Evolutionary conservation across 192 early-diverging fungal genomes (phyloP), one percentile per base, ranked within the genome.

Genomic region (Radiomyces spectabilis): DNA sequence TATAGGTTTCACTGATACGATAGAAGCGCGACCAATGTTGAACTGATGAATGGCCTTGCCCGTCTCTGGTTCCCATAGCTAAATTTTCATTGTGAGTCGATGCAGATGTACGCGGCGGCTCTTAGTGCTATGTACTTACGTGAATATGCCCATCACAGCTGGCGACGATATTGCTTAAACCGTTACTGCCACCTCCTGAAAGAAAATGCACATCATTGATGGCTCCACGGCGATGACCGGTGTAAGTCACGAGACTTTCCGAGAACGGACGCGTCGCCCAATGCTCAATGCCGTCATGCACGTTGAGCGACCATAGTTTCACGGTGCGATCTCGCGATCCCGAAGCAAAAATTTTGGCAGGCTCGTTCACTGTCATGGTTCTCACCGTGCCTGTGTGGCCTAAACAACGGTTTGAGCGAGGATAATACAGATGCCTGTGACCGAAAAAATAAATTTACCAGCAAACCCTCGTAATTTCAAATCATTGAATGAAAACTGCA

Each of bases 401-500:
- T 74, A 43, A 26, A 9, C 1, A 26, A 26, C n/a, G n/a, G n/a
- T n/a, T n/a, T n/a, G n/a, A n/a, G n/a, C n/a, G n/a, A n/a, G n/a
- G n/a, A n/a, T n/a, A n/a, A n/a, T n/a, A n/a, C n/a, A n/a, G n/a
- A n/a, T n/a, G n/a, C n/a, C n/a, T n/a, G n/a, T n/a, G n/a, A n/a
- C n/a, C n/a, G n/a, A n/a, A n/a, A n/a, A n/a, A n/a, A 42, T 27
- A 22, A 47, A 47, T 10, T 32, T 13, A 37, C 79, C 80, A 55
- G 67, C 72, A 48, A 77, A 76, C 3, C 74, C 75, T 7, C 78
- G 64, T n/a, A 82, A 52, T 35, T 82, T 82, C 31, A 78, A 55
- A 39, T 82, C 80, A 33, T 82, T 82, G 35, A 82, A 82, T 1
- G 75, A 72, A 64, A 82, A 82, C 38, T 82, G 80, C 77, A 82